Base-by-base conservation (phyloP, 176 grass and related monocot species). In the Themeda triandra region DNA sequence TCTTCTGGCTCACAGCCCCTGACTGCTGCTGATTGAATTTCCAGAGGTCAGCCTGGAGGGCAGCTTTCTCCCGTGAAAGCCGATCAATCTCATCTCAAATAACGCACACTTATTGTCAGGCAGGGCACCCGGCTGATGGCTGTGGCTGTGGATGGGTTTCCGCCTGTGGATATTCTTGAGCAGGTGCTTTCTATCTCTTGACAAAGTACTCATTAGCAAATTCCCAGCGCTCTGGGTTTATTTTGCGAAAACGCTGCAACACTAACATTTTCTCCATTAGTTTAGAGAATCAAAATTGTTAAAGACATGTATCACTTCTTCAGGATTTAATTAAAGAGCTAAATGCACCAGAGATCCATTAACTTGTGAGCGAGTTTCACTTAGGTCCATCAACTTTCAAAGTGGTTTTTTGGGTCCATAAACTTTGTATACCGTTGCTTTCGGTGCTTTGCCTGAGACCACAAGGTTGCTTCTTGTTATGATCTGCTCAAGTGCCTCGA, bases 141-240 rank as follows among this genome's bases (percentile, higher is more conserved):
- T 91, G 68, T 99, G 96, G 86, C 93, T 99, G 81, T 99, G 96
- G 81, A 99, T 96, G 44, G 96, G 96, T 82, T 99, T 99, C 28
- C 96, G 83, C 30, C 96, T 73, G 82, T 93, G 80, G 87, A 96
- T 96, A 74, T 89, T 99, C 84, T 96, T 99, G 68, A 99, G 89
- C 73, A 91, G 84, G 33, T 99, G 93, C 46, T 91, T n/a, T 96
- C 75, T 94, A 88, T 65, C 96, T 93, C 88, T 92, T 99, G 68
- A 94, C 40, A 29, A 99, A 99, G 23, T 91, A 73, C 17, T 96
- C 93, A 39, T 99, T 99, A 44, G 89, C 86, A 46, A 99, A 99
- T 83, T 99, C 96, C 96, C 96, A 99, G 80, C 83, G 88, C 86
- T 99, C 93, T 15, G 96, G 90, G 56, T 99, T 93, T 73, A 92